Conservation (phyloP, 768 basidiomycete species). For the Cytidiella melzeri region DNA sequence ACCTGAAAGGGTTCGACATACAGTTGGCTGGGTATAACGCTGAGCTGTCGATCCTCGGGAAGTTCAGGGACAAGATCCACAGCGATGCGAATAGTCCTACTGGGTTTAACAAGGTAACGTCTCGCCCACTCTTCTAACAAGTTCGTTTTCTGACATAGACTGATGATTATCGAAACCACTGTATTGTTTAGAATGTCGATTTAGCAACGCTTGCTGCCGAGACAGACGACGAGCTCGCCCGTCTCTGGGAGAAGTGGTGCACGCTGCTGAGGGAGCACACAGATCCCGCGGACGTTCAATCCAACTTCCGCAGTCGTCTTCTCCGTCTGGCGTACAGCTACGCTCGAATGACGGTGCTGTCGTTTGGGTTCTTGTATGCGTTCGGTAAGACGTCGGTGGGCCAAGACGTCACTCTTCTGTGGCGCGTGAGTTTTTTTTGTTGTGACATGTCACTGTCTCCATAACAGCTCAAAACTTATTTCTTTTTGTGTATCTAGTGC, state of each 20-base stretch:
- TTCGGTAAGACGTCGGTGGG: conserved; percentile 23
- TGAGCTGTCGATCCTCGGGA: conserved; percentile 58
- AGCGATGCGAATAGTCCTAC: conserved; percentile 70
- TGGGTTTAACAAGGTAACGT: conserved; percentile 62
- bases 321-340: conserved; percentile 26
- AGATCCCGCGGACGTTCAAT: conserved; percentile 49
- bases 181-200: conserved; percentile 45
- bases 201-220: conserved; percentile 58
- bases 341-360: conserved; percentile 33
- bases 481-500: conserved; percentile 12
- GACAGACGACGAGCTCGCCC: conserved; percentile 64
- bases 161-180: neutral
- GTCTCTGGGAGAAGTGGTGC: conserved; percentile 52
- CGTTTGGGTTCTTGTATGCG: conserved; percentile 37
- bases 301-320: conserved; percentile 27
- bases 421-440: conserved; percentile 14
- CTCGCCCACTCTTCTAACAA: neutral
- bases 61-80: conserved; percentile 59
- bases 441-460: neutral
- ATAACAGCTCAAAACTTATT: neutral
- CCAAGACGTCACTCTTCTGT: conserved; percentile 25
- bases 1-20: conserved; percentile 71
- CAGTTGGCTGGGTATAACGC: conserved; percentile 75
- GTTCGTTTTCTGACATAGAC: neutral
- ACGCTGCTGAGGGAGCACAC: conserved; percentile 38